Evolutionary conservation across 2,329 filamentous ascomycete species (phyloP), one percentile per base, ranked within the genome.

Genomic region (Fonsecaea monophora): DNA sequence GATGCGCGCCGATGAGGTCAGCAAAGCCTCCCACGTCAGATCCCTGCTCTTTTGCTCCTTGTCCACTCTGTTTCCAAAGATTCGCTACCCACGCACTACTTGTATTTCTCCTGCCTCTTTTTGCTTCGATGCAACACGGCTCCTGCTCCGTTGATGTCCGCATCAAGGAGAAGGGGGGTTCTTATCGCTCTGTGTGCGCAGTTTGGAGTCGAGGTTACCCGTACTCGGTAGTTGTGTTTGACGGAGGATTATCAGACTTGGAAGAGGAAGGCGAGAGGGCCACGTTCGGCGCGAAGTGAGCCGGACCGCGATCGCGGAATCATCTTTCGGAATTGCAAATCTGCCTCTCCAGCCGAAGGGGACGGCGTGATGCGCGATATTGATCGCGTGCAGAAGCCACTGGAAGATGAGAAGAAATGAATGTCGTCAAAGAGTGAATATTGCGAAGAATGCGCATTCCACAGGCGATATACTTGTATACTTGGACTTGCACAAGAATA

Each of bases 1-100:
- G 18, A 50, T 62, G 68, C 58, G 57, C 10, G 48, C 4, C 65
- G 61, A 69, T 69, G 68, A 69, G 62, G 68, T 67, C 68, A 67
- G 65, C 68, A 64, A 50, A 60, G 62, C 65, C 61, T 38, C 65
- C 40, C 53, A 67, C 53, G 64, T 67, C 67, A 69, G 64, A 64
- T 60, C 34, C 42, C 8, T 50, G 45, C 57, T 18, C 38, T 32
- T 40, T 60, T 25, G 10, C 15, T 48, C 4, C 56, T 30, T 4
- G 3, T 25, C 25, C 25, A 25, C 1, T 25, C 25, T 25, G 25
- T 25, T 3, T 25, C 25, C 25, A 3, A 25, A 25, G 25, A 25
- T 25, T 25, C 25, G 25, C 25, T 25, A 25, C 25, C 25, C 25
- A 25, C 25, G 25, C 25, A 3, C 25, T 25, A 25, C 25, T 25